A percentile compares a stretch with the other conserved stretches of the same genome.
Conservation (phyloP, 1,284 basidiomycete species). For the Ustilago trichophora region DNA sequence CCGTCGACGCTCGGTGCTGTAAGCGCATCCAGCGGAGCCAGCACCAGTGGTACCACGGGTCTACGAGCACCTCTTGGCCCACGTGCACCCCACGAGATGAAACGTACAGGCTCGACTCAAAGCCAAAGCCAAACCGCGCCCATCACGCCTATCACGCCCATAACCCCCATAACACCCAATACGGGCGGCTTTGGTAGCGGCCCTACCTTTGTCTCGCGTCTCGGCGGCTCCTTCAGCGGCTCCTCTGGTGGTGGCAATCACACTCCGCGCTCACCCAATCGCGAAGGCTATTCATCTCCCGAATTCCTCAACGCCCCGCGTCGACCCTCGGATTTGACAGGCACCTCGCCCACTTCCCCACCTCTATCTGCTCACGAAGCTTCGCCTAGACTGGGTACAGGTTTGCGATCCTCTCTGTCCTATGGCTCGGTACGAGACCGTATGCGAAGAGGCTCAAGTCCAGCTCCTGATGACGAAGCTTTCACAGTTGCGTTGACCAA, state of each 20-base stretch:
- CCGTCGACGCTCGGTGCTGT: too few species aligned
- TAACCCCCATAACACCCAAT: conserved; percentile 22
- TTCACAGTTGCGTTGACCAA: conserved; percentile 45
- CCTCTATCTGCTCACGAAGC: neutral
- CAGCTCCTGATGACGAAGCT: conserved; percentile 15
- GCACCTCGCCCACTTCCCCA: conserved; percentile 8
- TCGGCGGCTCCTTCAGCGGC: conserved; percentile 18
- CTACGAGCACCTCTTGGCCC: conserved; percentile 31
- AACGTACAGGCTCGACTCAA: conserved; percentile 14
- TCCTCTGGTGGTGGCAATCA: conserved; percentile 2
- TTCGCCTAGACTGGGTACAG: neutral
- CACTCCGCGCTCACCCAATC: conserved; percentile 3
- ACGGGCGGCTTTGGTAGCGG: conserved; percentile 10
- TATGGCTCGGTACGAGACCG: conserved; percentile 36
- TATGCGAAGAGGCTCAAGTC: conserved; percentile 15
- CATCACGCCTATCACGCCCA: conserved; percentile 11
- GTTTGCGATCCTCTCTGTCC: conserved; percentile 20
- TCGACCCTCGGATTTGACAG: conserved; percentile 8
- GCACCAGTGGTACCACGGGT: conserved; percentile 7
- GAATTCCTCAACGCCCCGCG: conserved; percentile 14
- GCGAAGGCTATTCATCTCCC: conserved; percentile 17
- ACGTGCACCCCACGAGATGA: conserved; percentile 27
- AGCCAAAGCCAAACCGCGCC: neutral
- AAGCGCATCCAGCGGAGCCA: too few species aligned
- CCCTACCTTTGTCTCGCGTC: conserved; percentile 28